Percentiles rank a stretch among this genome's conserved stretches.
Conservation (phyloP, 306 rosid genomes). For the Sicyos edulis region DNA sequence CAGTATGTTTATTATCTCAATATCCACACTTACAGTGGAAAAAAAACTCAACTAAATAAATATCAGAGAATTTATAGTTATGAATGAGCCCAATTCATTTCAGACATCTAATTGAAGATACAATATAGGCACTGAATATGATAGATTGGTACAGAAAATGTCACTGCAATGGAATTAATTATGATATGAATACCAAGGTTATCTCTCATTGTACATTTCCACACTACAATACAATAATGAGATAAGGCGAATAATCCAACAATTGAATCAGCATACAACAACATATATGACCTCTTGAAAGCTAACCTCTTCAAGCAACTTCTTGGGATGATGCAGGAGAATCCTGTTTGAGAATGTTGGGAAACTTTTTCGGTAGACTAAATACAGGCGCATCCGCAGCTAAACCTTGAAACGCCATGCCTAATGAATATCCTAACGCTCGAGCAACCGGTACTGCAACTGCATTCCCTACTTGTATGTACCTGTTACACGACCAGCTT, state of each 20-base stretch:
- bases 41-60: too few species aligned
- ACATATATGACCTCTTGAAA: too few species aligned
- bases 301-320: constrained; percentile 19
- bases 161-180: not conserved
- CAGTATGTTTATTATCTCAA: too few species aligned
- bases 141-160: not conserved
- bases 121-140: not conserved
- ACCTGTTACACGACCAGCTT: constrained; percentile 34
- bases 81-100: not conserved
- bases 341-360: constrained; percentile 27
- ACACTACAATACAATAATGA: not conserved
- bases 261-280: not conserved
- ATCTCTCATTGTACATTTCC: not conserved
- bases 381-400: constrained; percentile 26
- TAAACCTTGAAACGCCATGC: constrained; percentile 47
- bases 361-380: constrained; percentile 45
- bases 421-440: constrained; percentile 65
- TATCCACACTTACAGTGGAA: too few species aligned
- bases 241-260: not conserved
- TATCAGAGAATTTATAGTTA: too few species aligned
- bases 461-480: constrained; percentile 85
- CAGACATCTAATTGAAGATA: not conserved
- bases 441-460: constrained; percentile 82
- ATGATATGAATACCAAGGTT: not conserved
- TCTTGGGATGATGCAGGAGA: constrained; percentile 41